Evolutionary conservation across 306 rosid genomes (phyloP), one percentile per base, ranked within the genome.

Genomic region (Vigna hirtella): DNA sequence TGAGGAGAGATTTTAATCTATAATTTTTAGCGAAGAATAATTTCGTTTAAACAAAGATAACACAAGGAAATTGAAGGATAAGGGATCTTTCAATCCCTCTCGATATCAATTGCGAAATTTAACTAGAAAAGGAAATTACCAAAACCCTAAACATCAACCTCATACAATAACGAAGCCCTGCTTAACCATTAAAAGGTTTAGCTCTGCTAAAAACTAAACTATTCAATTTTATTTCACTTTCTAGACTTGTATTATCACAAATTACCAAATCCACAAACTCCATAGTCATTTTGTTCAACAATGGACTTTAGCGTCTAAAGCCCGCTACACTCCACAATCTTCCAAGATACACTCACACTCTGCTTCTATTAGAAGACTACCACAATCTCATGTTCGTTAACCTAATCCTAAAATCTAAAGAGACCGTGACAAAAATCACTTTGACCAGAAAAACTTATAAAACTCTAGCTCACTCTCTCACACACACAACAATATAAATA

Each of bases 141-240:
- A 77, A 53, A 68, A 24, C 68, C 66, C 68, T 26, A 77, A 66
- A 66, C 36, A 8, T 51, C 53, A 49, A 64, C 43, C 52, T 65
- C 73, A 47, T 40, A 77, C 57, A 18, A 14, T 9, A 12, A 67
- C 1, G 40, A 67, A 69, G 52, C 58, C 61, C 61, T 61, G 76
- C 52, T 72, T 20, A 53, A 71, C 9, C 24, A 55, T 34, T 66
- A 70, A 70, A 63, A 63, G 38, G 15, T 64, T 30, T 62, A 42
- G 51, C 63, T 48, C 43, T 38, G 49, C 16, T 12, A 26, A 47
- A 52, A 52, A 11, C 59, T 47, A 52, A 52, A 11, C 51, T 47
- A 55, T n/a, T 79, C 2, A 43, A 9, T 28, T 34, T 34, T 34
- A 78, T 62, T 61, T 24, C 17, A 24, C 36, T 52, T 36, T 47